phyloP scores from a whole-genome alignment of 2,329 filamentous ascomycete genomes.

The Colletotrichum coccodes region DNA sequence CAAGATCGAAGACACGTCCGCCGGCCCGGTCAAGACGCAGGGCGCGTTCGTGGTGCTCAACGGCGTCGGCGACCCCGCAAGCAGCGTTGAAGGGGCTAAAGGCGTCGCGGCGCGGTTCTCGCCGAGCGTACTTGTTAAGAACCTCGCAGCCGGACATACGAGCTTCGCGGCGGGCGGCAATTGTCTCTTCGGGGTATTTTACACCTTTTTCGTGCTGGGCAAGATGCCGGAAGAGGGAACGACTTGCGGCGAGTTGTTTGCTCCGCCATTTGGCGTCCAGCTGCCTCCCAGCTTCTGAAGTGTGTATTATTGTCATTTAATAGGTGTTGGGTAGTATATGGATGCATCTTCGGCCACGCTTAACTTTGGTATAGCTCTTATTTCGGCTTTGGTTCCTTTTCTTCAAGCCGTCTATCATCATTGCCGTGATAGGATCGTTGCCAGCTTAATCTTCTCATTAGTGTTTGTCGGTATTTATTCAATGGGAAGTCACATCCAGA shows the following conservation, averaged over 20 bases:
- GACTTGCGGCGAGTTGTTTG: slow-evolving; percentile 1
- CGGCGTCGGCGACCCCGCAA: slow-evolving; percentile 12
- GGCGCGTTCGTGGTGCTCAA: slow-evolving; percentile 14
- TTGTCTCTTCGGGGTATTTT: slow-evolving; percentile 4
- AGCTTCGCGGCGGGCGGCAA: slow-evolving; percentile 4
- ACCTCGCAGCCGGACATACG: slow-evolving; percentile 14
- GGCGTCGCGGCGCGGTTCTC: slow-evolving; percentile 7
- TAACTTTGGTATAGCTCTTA: not conserved
- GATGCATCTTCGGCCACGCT: not conserved
- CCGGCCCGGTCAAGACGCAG: not conserved
- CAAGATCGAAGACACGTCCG: not conserved
- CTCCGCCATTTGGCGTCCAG: slow-evolving; percentile 3
- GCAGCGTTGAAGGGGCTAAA: slow-evolving; percentile 11
- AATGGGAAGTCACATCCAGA: too few relatives aligned
- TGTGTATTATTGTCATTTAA: too few relatives aligned
- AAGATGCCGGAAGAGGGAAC: slow-evolving; percentile 7
- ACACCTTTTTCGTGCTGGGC: slow-evolving; percentile 1
- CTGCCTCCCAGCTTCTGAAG: not conserved
- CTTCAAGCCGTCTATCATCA: not conserved
- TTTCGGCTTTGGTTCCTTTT: not conserved
- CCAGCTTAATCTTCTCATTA: too few relatives aligned
- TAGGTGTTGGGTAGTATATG: not conserved
- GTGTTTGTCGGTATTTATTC: too few relatives aligned
- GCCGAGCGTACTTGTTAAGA: not conserved
- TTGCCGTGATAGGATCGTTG: too few relatives aligned